phyloP scores from a whole-genome alignment of 108 stramenopile species.

The Nitzschia palea region DNA sequence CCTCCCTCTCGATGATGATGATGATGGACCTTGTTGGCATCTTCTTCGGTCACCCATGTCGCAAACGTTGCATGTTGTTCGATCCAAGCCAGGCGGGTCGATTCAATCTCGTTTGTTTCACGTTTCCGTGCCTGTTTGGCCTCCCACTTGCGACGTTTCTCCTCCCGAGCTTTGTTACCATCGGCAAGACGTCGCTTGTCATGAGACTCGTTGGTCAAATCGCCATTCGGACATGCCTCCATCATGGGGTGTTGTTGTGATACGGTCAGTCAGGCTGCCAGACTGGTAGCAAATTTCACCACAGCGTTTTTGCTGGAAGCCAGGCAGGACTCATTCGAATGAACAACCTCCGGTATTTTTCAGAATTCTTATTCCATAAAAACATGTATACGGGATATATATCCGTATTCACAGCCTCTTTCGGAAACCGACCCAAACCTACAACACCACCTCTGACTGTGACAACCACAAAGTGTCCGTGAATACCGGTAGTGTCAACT shows the following conservation, averaged over 20 bases:
- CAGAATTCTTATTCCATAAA: too few species aligned
- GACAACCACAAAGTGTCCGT: too few species aligned
- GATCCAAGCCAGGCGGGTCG: conserved; percentile 20
- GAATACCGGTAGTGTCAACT: too few species aligned
- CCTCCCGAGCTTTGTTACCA: conserved; percentile 17
- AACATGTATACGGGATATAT: too few species aligned
- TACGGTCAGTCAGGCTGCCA: neutral
- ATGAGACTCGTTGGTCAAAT: neutral
- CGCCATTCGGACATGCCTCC: neutral
- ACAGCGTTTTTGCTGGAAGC: too few species aligned
- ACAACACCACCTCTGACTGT: too few species aligned
- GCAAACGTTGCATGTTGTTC: conserved; percentile 24
- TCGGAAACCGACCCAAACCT: too few species aligned
- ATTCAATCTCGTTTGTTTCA: conserved; percentile 4
- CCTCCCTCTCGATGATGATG: too few species aligned
- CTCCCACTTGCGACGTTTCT: conserved; percentile 34
- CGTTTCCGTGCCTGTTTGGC: conserved; percentile 28
- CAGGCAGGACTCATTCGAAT: too few species aligned
- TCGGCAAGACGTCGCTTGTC: conserved; percentile 2
- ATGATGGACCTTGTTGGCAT: neutral
- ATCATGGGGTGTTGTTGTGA: neutral
- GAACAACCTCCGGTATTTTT: too few species aligned
- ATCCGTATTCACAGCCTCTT: too few species aligned
- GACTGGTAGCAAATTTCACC: neutral
- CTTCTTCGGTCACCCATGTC: conserved; percentile 15